Conservation (phyloP, 1,139 yeast genomes). For the Kodamaea fungicola region DNA sequence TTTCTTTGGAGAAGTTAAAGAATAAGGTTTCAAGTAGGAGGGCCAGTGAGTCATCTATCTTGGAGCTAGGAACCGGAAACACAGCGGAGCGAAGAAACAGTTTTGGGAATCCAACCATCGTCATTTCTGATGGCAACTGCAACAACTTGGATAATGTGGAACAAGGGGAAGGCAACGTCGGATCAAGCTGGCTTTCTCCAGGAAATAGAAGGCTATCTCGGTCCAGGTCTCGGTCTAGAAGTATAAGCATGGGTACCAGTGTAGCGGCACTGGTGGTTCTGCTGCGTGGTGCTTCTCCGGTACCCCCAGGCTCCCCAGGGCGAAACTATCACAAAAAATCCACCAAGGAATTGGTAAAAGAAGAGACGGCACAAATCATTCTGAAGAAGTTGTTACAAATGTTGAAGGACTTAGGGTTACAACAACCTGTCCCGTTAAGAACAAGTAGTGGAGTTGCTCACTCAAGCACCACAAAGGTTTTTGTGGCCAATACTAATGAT, state of each 20-base stretch:
- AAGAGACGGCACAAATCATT: slow-evolving; percentile 31
- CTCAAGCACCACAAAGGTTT: slow-evolving; percentile 24
- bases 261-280: neutral
- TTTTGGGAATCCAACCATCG: slow-evolving; percentile 20
- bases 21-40: slow-evolving; percentile 12
- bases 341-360: slow-evolving; percentile 39
- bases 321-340: slow-evolving; percentile 18
- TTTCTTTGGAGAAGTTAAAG: slow-evolving; percentile 14
- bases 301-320: slow-evolving; percentile 5
- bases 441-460: slow-evolving; percentile 19
- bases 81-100: slow-evolving; percentile 16
- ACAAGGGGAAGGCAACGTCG: too few species aligned
- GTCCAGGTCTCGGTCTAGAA: slow-evolving; percentile 14
- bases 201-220: slow-evolving; percentile 1
- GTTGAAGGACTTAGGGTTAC: slow-evolving; percentile 39
- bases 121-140: slow-evolving; percentile 14
- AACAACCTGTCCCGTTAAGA: slow-evolving; percentile 37
- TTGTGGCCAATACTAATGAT: slow-evolving; percentile 41
- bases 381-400: slow-evolving; percentile 33
- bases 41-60: slow-evolving; percentile 12
- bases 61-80: slow-evolving; percentile 7
- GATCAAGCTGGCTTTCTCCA: too few species aligned
- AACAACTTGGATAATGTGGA: neutral
- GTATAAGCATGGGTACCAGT: slow-evolving; percentile 11
- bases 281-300: slow-evolving; percentile 1